These are phyloP conservation scores for Rhodotorula sp. DNA, from an alignment of 1,284 basidiomycete species.

Conservation along the genomic window DNA sequence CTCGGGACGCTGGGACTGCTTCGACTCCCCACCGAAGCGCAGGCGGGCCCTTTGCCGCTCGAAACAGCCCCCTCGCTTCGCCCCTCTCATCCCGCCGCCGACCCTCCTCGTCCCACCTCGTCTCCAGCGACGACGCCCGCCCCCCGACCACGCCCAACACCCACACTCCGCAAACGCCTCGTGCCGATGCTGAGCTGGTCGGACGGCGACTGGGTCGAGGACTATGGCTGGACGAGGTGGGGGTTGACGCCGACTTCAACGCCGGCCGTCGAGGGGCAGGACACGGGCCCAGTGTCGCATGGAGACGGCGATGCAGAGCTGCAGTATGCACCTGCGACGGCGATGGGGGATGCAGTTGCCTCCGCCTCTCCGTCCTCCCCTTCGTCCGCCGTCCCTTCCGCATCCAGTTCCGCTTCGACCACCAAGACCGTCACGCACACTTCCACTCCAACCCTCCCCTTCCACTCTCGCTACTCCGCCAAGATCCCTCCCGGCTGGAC, in stretches of 20 bases:
- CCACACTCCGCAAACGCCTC: no score
- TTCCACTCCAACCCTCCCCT: background rate
- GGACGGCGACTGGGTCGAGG: conserved; percentile 9
- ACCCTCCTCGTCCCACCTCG: no score
- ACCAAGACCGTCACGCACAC: background rate
- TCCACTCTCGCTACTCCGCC: conserved; percentile 8
- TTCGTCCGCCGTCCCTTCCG: background rate
- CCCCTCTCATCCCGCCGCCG: no score
- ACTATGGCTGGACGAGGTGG: conserved; percentile 3
- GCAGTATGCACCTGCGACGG: background rate
- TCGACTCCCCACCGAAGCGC: no score
- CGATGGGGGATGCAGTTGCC: background rate
- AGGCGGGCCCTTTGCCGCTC: no score
- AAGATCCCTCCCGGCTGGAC: conserved; percentile 34
- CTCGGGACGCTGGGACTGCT: no score
- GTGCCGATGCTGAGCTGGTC: background rate
- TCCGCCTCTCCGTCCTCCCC: background rate
- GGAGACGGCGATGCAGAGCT: background rate
- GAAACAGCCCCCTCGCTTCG: no score
- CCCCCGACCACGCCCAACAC: no score
- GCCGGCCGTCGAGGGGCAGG: background rate
- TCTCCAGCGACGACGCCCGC: no score
- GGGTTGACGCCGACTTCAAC: background rate
- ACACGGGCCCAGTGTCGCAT: background rate
- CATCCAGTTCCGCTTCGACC: background rate